Evolutionary conservation across 2,329 filamentous ascomycete species (phyloP).

Genomic region (Apiospora phragmitis): DNA sequence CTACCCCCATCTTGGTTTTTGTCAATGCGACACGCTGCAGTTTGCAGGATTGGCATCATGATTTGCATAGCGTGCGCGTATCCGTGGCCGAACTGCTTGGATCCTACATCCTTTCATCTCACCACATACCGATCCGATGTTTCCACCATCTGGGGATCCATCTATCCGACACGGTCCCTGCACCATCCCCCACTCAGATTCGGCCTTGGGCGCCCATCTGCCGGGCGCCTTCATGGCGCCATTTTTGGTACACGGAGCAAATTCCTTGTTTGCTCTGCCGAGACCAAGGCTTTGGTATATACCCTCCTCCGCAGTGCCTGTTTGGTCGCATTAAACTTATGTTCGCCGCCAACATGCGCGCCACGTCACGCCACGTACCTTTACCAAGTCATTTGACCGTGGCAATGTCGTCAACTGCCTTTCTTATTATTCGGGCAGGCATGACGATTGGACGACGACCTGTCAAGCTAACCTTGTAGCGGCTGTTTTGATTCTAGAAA

Average conservation of each 20-base stretch:
- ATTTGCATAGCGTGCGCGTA: slow-evolving; percentile 6
- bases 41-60: not conserved
- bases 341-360: not conserved
- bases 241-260: not conserved
- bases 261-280: slow-evolving; percentile 2
- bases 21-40: not conserved
- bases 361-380: not conserved
- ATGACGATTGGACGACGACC: not conserved
- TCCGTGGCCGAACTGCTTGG: slow-evolving; percentile 1
- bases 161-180: slow-evolving; percentile 8
- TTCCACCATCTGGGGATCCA: slow-evolving; percentile 3
- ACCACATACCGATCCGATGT: not conserved
- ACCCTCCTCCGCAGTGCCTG: not conserved
- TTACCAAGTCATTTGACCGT: not conserved
- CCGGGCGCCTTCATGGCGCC: not conserved
- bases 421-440: not conserved
- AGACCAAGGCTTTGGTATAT: not conserved
- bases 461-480: not conserved
- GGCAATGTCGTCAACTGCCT: not conserved
- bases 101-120: slow-evolving; percentile 6
- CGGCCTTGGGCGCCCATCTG: slow-evolving; percentile 1
- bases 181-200: slow-evolving; percentile 5
- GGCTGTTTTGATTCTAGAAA: not conserved
- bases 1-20: slow-evolving; percentile 6
- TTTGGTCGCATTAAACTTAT: not conserved